These are phyloP conservation scores for Globisporangium nunn DNA, from an alignment of 352 stramenopile genomes.

Conservation along the genomic window DNA sequence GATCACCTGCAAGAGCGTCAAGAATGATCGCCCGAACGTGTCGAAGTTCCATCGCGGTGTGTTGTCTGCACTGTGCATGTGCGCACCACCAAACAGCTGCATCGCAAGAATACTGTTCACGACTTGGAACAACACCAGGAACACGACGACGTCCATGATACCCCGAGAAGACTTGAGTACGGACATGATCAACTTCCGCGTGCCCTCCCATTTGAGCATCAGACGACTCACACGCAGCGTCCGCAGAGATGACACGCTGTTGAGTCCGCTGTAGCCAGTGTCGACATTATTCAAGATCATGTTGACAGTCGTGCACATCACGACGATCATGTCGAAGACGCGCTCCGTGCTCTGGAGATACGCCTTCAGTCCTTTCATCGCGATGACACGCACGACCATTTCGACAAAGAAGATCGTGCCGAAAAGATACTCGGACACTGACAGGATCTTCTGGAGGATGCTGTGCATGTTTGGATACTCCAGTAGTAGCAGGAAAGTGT, in stretches of 20 bases:
- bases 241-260: conserved; percentile 58
- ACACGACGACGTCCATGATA: conserved; percentile 66
- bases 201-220: conserved; percentile 80
- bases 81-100: conserved; percentile 63
- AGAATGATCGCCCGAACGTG: conserved; percentile 57
- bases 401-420: conserved; percentile 52
- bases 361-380: conserved; percentile 35
- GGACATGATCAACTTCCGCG: conserved; percentile 69
- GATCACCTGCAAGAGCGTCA: conserved; percentile 74
- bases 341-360: conserved; percentile 58
- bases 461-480: conserved; percentile 58
- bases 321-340: conserved; percentile 66
- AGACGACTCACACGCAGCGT: conserved; percentile 63
- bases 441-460: conserved; percentile 27
- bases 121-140: conserved; percentile 71
- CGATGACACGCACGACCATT: conserved; percentile 54
- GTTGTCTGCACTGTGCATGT: conserved; percentile 34
- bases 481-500: conserved; percentile 57
- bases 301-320: conserved; percentile 58
- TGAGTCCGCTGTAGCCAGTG: conserved; percentile 45
- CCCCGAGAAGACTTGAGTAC: conserved; percentile 75
- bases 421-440: conserved; percentile 67
- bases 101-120: conserved; percentile 72
- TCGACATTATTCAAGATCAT: conserved; percentile 64
- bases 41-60: conserved; percentile 77